Evolutionary conservation across 768 basidiomycete genomes (phyloP).

Genomic region (Amanita pallidorosea): DNA sequence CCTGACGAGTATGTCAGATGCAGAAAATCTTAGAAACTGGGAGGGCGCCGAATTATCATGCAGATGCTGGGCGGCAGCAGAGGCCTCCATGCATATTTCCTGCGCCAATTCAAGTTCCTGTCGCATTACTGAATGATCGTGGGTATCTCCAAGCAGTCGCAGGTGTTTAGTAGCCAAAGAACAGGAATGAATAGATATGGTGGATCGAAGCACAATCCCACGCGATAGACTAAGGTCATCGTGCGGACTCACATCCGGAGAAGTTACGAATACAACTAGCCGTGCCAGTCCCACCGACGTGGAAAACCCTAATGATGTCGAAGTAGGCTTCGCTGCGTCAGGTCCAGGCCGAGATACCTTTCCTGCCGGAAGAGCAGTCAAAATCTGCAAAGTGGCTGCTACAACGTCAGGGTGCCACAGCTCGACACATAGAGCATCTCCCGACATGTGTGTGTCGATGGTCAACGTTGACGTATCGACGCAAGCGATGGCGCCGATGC

Average conservation of each 20-base stretch:
- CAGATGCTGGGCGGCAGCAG: slow-evolving; percentile 27
- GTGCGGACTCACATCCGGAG: slow-evolving; percentile 71
- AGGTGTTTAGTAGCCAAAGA: slow-evolving; percentile 31
- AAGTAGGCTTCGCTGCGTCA: slow-evolving; percentile 3
- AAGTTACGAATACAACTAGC: slow-evolving; percentile 59
- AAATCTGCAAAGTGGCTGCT: slow-evolving; percentile 25
- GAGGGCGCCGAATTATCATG: slow-evolving; percentile 20
- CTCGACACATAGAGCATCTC: slow-evolving; percentile 53
- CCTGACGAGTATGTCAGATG: slow-evolving; percentile 43
- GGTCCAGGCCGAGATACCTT: slow-evolving; percentile 9
- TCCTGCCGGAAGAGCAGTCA: slow-evolving; percentile 31
- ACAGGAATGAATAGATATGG: slow-evolving; percentile 45
- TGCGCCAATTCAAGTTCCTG: slow-evolving; percentile 43
- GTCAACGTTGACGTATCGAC: slow-evolving; percentile 32
- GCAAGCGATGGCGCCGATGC: slow-evolving; percentile 25
- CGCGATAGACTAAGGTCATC: slow-evolving; percentile 57
- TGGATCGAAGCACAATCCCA: slow-evolving; percentile 52
- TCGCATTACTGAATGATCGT: slow-evolving; percentile 32
- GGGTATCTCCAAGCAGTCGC: slow-evolving; percentile 23
- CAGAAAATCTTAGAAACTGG: slow-evolving; percentile 27
- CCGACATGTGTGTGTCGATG: slow-evolving; percentile 34
- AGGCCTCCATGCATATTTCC: slow-evolving; percentile 36
- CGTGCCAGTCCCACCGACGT: slow-evolving; percentile 48
- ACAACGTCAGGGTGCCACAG: slow-evolving; percentile 57
- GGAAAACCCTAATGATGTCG: slow-evolving; percentile 34